Percentiles rank a stretch among this genome's conserved stretches.
Evolutionary conservation across 164 flowering plant species (phyloP).

Genomic region (Tetracentron sinense): DNA sequence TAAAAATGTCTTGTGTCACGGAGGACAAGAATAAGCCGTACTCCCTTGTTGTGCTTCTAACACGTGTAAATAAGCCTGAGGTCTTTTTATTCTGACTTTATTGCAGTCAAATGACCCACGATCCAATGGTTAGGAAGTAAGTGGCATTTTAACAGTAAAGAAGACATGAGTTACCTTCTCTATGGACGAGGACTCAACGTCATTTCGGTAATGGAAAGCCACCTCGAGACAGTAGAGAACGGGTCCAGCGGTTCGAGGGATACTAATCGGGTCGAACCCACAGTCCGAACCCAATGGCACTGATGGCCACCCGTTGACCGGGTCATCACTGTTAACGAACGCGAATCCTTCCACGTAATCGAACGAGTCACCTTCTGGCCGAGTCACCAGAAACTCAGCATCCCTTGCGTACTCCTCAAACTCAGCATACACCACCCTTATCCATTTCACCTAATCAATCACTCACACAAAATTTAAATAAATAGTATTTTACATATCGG

Average conservation of each 20-base stretch:
- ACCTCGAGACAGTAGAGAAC: conserved; percentile 84
- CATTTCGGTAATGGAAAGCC: conserved; percentile 45
- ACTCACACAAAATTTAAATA: too few species aligned
- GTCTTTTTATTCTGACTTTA: too few species aligned
- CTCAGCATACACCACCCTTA: conserved; percentile 70
- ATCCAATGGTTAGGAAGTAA: too few species aligned
- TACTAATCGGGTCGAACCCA: conserved; percentile 33
- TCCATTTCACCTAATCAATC: conserved; percentile 83
- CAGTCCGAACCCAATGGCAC: conserved; percentile 45
- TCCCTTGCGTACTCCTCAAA: conserved; percentile 64
- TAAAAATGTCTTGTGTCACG: too few species aligned
- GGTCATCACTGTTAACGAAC: conserved; percentile 70
- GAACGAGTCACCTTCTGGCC: conserved; percentile 41
- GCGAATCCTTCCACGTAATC: conserved; percentile 89
- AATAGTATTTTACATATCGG: too few species aligned
- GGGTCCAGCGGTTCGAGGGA: conserved; percentile 51
- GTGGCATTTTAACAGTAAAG: too few species aligned
- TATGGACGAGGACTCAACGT: conserved; percentile 25
- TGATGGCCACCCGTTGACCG: conserved; percentile 65
- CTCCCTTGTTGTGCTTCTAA: too few species aligned
- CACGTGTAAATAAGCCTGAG: too few species aligned
- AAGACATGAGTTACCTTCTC: conserved; percentile 36
- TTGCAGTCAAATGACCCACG: too few species aligned
- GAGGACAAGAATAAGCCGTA: too few species aligned
- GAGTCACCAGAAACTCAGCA: conserved; percentile 64